A percentile compares a stretch with the other conserved stretches of the same genome.
phyloP scores from a whole-genome alignment of 371 early-diverging fungal genomes.

The Phascolomyces articulosus region DNA sequence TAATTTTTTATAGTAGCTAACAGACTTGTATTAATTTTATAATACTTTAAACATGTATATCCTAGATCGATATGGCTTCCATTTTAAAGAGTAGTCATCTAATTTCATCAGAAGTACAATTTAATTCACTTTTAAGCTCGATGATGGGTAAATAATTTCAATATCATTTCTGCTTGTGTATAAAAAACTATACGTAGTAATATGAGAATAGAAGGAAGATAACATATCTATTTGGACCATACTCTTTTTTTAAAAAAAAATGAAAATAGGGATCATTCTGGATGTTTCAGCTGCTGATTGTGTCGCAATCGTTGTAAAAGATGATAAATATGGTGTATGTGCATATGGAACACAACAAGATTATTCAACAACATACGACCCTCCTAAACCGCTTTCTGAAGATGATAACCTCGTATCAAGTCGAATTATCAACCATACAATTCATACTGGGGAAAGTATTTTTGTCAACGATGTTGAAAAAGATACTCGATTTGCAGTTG shows the following conservation, averaged over 20 bases:
- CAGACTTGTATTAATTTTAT: no score
- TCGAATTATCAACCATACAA: constrained; percentile 40
- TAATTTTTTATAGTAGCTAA: no score
- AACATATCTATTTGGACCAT: no score
- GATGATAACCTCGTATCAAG: constrained; percentile 39
- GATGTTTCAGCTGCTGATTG: no score
- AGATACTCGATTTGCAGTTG: constrained; percentile 44
- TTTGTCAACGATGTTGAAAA: constrained; percentile 41
- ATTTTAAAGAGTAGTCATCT: constrained; percentile 50
- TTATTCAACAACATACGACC: constrained; percentile 49
- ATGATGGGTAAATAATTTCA: constrained; percentile 49
- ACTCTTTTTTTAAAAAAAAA: constrained; percentile 47
- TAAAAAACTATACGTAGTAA: no score
- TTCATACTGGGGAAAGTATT: constrained; percentile 42
- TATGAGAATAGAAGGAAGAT: no score
- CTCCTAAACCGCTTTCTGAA: constrained; percentile 33
- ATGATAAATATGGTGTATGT: constrained; percentile 41
- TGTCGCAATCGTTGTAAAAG: constrained; percentile 47
- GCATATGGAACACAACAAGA: constrained; percentile 39
- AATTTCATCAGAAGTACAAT: constrained; percentile 47
- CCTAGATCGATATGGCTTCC: constrained; percentile 42
- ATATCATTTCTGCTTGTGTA: no score
- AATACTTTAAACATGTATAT: no score
- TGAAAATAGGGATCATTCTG: no score
- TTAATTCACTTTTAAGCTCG: constrained; percentile 36